Conservation (phyloP, 805 yeast genomes). For the Starmerella stigmatis region DNA sequence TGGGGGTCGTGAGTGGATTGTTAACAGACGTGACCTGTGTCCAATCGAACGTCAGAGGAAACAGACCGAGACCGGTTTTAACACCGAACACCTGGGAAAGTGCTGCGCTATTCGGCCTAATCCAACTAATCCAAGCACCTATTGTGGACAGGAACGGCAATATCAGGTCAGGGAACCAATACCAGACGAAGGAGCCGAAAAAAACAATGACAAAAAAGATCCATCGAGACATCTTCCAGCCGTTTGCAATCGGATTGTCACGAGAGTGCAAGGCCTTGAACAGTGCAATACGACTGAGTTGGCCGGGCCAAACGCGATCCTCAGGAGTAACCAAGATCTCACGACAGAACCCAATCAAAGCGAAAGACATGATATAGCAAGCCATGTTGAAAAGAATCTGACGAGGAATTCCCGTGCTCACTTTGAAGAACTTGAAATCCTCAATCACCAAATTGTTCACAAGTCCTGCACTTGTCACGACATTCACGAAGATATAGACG, state of each 20-base stretch:
- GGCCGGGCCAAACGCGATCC: conserved; percentile 62
- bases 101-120: conserved; percentile 43
- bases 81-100: conserved; percentile 62
- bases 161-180: conserved; percentile 55
- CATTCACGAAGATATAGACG: conserved; percentile 34
- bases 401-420: conserved; percentile 41
- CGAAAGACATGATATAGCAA: conserved; percentile 57
- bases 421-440: conserved; percentile 44
- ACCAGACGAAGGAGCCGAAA: conserved; percentile 39
- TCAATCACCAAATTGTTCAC: conserved; percentile 17
- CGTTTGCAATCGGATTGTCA: conserved; percentile 43
- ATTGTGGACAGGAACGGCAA: conserved; percentile 45
- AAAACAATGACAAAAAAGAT: conserved; percentile 40
- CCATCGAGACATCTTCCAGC: conserved; percentile 51
- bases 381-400: conserved; percentile 43
- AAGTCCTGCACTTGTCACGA: conserved; percentile 28
- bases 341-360: conserved; percentile 53
- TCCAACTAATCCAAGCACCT: conserved; percentile 58
- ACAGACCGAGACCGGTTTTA: conserved; percentile 49
- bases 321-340: conserved; percentile 53
- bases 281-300: conserved; percentile 50
- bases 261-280: conserved; percentile 43
- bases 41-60: conserved; percentile 66
- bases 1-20: conserved; percentile 56
- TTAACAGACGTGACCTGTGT: conserved; percentile 44